Conservation (phyloP, 106 monocot genomes). For the Dioscorea dumetorum region DNA sequence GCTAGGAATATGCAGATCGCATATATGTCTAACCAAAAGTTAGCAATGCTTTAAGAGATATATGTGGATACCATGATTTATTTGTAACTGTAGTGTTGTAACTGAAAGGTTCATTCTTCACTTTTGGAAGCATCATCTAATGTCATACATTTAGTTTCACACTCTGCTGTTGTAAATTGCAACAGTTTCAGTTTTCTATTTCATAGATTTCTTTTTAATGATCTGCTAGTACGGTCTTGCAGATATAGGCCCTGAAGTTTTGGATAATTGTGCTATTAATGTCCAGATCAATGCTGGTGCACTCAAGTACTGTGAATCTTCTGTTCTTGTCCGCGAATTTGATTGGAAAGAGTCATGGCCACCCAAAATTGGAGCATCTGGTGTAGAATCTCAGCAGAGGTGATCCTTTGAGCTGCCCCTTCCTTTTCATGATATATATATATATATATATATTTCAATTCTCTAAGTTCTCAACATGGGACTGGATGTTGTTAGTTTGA, state of each 20-base stretch:
- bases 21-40: too few relatives aligned
- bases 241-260: conserved; percentile 58
- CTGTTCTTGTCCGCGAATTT: conserved; percentile 52
- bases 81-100: too few relatives aligned
- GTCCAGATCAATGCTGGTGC: conserved; percentile 37
- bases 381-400: conserved; percentile 25
- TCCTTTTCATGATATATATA: neutral
- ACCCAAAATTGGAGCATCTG: conserved; percentile 19
- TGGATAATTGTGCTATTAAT: conserved; percentile 72
- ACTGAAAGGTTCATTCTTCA: too few relatives aligned
- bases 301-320: conserved; percentile 26
- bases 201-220: too few relatives aligned
- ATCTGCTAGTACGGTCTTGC: neutral
- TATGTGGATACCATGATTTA: too few relatives aligned
- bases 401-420: conserved; percentile 8
- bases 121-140: too few relatives aligned
- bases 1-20: too few relatives aligned
- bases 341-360: conserved; percentile 83
- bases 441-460: neutral
- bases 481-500: neutral
- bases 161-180: too few relatives aligned
- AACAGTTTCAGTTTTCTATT: too few relatives aligned
- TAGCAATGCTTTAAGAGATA: too few relatives aligned
- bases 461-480: neutral
- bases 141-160: too few relatives aligned